These are phyloP conservation scores for Vararia minispora DNA, from an alignment of 768 basidiomycete genomes.

Conservation along the genomic window DNA sequence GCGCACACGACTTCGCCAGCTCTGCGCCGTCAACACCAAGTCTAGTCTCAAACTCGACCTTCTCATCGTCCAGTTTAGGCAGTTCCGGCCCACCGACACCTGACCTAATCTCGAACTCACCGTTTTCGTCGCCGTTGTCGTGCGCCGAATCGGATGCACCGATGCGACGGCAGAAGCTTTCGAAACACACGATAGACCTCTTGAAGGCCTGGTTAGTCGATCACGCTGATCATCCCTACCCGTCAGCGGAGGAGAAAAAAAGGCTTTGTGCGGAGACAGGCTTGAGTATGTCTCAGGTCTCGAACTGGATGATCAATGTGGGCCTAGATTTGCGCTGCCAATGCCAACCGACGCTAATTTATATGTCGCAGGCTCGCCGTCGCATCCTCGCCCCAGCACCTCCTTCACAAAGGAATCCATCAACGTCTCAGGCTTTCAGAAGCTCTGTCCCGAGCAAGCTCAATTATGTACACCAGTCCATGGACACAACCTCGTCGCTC, in stretches of 20 bases:
- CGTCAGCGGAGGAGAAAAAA: constrained; percentile 85
- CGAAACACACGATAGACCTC: constrained; percentile 84
- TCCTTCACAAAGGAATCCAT: constrained; percentile 62
- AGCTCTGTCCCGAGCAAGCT: constrained; percentile 32
- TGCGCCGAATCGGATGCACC: constrained; percentile 25
- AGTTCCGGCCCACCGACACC: constrained; percentile 47
- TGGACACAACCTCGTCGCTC: constrained; percentile 12
- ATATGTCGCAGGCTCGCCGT: constrained; percentile 56
- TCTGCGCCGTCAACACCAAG: too few relatives aligned
- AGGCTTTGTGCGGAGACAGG: constrained; percentile 79
- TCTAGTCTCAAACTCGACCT: too few relatives aligned
- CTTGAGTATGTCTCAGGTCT: constrained; percentile 81
- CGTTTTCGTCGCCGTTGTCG: constrained; percentile 29
- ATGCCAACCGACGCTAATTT: constrained; percentile 12
- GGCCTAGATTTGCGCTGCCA: constrained; percentile 17
- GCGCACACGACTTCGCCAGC: too few relatives aligned
- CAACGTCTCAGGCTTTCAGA: constrained; percentile 69
- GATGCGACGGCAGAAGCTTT: constrained; percentile 78
- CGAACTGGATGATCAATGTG: constrained; percentile 89
- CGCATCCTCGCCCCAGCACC: constrained; percentile 78
- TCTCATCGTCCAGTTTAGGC: too few relatives aligned
- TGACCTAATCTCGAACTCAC: constrained; percentile 31
- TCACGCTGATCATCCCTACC: constrained; percentile 84
- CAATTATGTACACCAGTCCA: constrained; percentile 11
- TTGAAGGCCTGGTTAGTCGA: constrained; percentile 83